Conservation (phyloP, 306 rosid genomes). For the Cicer yamashitae region DNA sequence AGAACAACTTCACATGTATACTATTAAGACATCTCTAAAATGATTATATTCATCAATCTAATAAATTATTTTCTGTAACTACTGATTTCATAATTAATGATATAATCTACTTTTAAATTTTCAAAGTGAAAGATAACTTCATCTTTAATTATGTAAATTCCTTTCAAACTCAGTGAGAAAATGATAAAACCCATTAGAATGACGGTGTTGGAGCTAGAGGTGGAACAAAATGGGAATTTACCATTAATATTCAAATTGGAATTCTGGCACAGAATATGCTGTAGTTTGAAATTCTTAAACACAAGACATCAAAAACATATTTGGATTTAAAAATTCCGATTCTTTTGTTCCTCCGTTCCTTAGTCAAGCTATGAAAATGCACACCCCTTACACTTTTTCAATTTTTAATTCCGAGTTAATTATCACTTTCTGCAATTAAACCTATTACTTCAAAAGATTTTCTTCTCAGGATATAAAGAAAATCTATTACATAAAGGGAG, state of each 20-base stretch:
- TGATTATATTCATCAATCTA: constrained; percentile 17
- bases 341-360: not conserved
- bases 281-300: constrained; percentile 6
- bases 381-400: not conserved
- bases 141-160: not conserved
- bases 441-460: not conserved
- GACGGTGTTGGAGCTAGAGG: not conserved
- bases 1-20: constrained; percentile 28
- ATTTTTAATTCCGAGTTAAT: not conserved
- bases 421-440: constrained; percentile 26
- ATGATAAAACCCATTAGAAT: not conserved
- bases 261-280: not conserved
- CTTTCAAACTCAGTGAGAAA: not conserved
- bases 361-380: not conserved
- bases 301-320: constrained; percentile 3
- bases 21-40: constrained; percentile 11
- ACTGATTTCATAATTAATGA: constrained; percentile 1
- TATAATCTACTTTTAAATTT: constrained; percentile 14
- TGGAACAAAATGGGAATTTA: not conserved
- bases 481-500: constrained; percentile 12
- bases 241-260: not conserved
- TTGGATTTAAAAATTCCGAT: not conserved
- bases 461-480: not conserved
- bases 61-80: not conserved
- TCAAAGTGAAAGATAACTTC: constrained; percentile 3